Evolutionary conservation across 495 filamentous ascomycete genomes (phyloP).

Genomic region (Aspergillus conjunctus): DNA sequence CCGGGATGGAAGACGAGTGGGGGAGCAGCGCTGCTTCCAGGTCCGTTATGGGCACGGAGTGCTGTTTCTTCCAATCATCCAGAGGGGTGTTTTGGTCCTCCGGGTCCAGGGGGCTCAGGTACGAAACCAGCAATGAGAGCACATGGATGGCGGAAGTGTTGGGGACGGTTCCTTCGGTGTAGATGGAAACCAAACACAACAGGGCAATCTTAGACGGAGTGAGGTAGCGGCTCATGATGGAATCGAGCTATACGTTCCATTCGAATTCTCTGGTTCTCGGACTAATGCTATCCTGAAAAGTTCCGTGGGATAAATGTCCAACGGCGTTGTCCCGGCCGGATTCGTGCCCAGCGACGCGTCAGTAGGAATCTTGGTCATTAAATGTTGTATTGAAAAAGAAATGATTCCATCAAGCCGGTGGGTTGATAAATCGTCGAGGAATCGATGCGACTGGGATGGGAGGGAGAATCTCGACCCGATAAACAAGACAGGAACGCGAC

Average conservation of each 20-base stretch:
- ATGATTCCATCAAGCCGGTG: not conserved
- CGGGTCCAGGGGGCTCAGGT: conserved; percentile 59
- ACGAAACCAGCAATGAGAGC: conserved; percentile 79
- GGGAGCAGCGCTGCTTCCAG: conserved; percentile 64
- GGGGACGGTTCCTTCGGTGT: conserved; percentile 74
- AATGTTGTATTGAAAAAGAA: no score
- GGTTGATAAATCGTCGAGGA: not conserved
- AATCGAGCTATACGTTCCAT: not conserved
- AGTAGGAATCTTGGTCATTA: no score
- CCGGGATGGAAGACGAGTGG: conserved; percentile 69
- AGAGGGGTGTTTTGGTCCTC: conserved; percentile 37
- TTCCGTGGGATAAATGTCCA: no score
- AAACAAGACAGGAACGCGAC: not conserved
- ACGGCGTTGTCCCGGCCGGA: no score
- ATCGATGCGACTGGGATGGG: not conserved
- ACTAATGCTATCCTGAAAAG: no score
- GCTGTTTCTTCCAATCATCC: conserved; percentile 42
- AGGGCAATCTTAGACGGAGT: conserved; percentile 85
- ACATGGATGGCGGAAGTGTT: conserved; percentile 76
- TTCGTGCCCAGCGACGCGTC: no score
- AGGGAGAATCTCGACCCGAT: not conserved
- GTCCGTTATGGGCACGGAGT: conserved; percentile 63
- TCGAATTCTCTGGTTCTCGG: not conserved
- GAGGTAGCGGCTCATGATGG: conserved; percentile 72
- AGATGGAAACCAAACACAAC: conserved; percentile 77